Evolutionary conservation across 2,329 filamentous ascomycete genomes (phyloP), one percentile per base, ranked within the genome.

Genomic region (Juglanconis sp.): DNA sequence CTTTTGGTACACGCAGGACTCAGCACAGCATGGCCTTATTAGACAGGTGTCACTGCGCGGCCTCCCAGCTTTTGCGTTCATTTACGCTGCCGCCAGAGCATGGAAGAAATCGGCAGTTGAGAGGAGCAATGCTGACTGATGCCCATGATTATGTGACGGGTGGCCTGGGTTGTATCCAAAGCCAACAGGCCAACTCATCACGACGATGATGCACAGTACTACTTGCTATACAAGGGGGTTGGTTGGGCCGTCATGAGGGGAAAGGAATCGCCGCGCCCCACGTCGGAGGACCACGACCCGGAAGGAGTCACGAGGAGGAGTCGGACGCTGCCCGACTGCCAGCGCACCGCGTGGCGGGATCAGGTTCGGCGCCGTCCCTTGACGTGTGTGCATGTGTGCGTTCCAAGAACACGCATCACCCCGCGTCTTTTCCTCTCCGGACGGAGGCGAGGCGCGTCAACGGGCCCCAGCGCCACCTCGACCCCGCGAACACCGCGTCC

Each of bases 311-410:
- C 9, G 38, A 8, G 40, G 40, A 47, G 53, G 17, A 36, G 32
- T 15, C 53, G 53, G 53, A 55, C 31, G 40, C 30, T 55, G 53
- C 53, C 53, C 53, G 53, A 55, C 42, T 46, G 53, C 53, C 53
- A 55, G 7, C 53, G n/a, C 31, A 55, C 17, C 17, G 44, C 15
- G n/a, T 17, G 24, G n/a, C 15, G 17, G n/a, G 17, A 44, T n/a
- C 7, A 47, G 13, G 9, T 47, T 47, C 44, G 44, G 44, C 44
- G n/a, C n/a, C 44, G 44, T 47, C 9, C 44, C 44, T 47, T 30
- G 51, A 54, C 52, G 52, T 54, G 40, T 55, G 31, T n/a, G 24
- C 24, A 2, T 24, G 24, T 24, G 24, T 24, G 24, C 24, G 24
- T 24, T 24, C 24, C 24, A 24, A 24, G 24, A 24, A 24, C 24